Evolutionary conservation across 495 filamentous ascomycete species (phyloP), one percentile per base, ranked within the genome.

Genomic region (Penicillium daleae): DNA sequence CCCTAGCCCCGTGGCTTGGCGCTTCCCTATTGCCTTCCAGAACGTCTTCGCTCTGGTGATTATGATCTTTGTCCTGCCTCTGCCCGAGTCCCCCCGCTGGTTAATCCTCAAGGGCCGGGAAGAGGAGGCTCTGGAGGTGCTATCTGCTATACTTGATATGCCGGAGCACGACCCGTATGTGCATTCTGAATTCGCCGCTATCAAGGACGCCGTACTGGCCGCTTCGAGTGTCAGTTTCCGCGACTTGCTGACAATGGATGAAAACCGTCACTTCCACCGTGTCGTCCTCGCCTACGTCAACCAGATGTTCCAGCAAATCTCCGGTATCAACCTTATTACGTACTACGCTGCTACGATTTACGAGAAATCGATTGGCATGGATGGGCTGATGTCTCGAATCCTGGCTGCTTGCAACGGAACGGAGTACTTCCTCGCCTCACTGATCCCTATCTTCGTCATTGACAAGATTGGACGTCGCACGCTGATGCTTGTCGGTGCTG

Each of bases 41-140:
- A 82, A 90, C 44, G 49, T 86, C 39, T 90, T 91, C 64, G 85
- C 85, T 44, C 33, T 89, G 2, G 70, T 86, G 39, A 84, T 89
- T 50, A 73, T 88, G 39, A 64, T 65, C 35, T 83, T 86, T 40
- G 80, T 91, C 60, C 67, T 85, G 32, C 77, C 80, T 54, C 75
- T 90, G 21, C 90, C 89, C 4, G 89, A 92, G 71, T 90, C 87
- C 0, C 89, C 89, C 0, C 77, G 89, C 58, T 92, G 89, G 89
- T 81, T 92, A 19, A 84, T 92, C 46, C 76, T 89, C 62, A 85
- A 87, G 72, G 85, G 87, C 22, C 78, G 80, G 4, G 79, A 86
- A 40, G 81, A 86, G 3, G 88, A 90, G 66, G 85, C 88, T 4
- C 61, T 84, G 27, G 80, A 84, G 17, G 84, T 90, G 7, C 76